These are phyloP conservation scores for Crucibulum parvulum DNA, from an alignment of 1,284 basidiomycete genomes.

Conservation along the genomic window DNA sequence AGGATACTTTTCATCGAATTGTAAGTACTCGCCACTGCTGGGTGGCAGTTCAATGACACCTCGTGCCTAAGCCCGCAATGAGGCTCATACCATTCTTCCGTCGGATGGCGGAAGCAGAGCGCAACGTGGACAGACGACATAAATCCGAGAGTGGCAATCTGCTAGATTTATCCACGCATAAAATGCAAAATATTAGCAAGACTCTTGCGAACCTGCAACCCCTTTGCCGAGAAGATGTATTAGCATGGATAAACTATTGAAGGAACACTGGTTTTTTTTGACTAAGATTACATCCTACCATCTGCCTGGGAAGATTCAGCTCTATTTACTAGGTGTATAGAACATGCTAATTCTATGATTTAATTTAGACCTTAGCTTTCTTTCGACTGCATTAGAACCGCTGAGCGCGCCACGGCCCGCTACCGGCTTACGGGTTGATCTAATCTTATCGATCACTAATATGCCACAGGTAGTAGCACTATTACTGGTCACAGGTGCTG, in stretches of 20 bases:
- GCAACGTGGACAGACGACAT: background rate
- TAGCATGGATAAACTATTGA: conserved; percentile 18
- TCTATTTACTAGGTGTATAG: background rate
- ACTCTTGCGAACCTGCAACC: conserved; percentile 5
- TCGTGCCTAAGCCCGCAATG: conserved; percentile 11
- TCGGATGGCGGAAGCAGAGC: conserved; percentile 3
- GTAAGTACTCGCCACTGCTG: background rate
- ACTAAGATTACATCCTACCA: background rate
- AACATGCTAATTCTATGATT: too few relatives aligned
- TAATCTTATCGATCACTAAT: too few relatives aligned
- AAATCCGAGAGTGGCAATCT: conserved; percentile 1
- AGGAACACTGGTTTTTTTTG: background rate
- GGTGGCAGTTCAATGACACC: background rate
- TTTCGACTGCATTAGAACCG: too few relatives aligned
- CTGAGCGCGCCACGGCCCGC: too few relatives aligned
- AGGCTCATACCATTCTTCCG: conserved; percentile 17
- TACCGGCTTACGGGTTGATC: too few relatives aligned
- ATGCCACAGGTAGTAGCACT: too few relatives aligned
- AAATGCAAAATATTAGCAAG: conserved; percentile 6
- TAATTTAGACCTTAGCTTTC: too few relatives aligned
- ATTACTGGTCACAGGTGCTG: too few relatives aligned
- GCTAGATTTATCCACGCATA: conserved; percentile 1
- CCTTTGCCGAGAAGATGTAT: conserved; percentile 9
- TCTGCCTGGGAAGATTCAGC: conserved; percentile 7
- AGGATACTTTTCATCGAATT: background rate